A percentile compares a stretch with the other conserved stretches of the same genome.
These are phyloP conservation scores for Petunia axillaris DNA, from an alignment of 257 asterid species.

Conservation along the genomic window DNA sequence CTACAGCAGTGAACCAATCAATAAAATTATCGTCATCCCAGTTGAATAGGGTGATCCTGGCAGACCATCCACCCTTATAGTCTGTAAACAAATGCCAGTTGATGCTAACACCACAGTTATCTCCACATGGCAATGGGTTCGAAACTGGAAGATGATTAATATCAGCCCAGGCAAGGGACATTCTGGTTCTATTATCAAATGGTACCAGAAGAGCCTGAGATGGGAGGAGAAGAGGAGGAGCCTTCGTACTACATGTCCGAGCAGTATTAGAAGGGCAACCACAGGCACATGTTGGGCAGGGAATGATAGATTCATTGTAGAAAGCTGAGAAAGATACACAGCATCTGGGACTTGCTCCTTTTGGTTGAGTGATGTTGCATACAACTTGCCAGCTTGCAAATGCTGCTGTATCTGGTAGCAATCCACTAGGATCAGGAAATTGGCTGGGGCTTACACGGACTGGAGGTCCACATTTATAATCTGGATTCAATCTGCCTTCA, in stretches of 20 bases:
- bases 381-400: slow-evolving; percentile 94
- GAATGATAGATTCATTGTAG: slow-evolving; percentile 86
- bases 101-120: slow-evolving; percentile 85
- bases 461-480: slow-evolving; percentile 82
- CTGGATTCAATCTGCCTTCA: slow-evolving; percentile 74
- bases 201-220: slow-evolving; percentile 82
- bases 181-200: slow-evolving; percentile 60
- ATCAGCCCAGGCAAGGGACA: slow-evolving; percentile 77
- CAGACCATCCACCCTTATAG: slow-evolving; percentile 87
- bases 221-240: slow-evolving; percentile 80
- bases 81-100: slow-evolving; percentile 93
- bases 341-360: slow-evolving; percentile 71
- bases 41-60: slow-evolving; percentile 82
- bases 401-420: slow-evolving; percentile 51
- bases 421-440: slow-evolving; percentile 71
- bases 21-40: slow-evolving; percentile 72
- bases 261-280: slow-evolving; percentile 57
- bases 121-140: slow-evolving; percentile 76
- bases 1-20: slow-evolving; percentile 88
- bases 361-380: slow-evolving; percentile 78
- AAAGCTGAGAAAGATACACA: slow-evolving; percentile 93
- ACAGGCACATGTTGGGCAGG: slow-evolving; percentile 88
- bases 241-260: slow-evolving; percentile 53
- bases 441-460: slow-evolving; percentile 73
- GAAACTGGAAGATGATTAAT: slow-evolving; percentile 70